Percentiles rank a stretch among this genome's conserved stretches.
Evolutionary conservation across 2,329 filamentous ascomycete genomes (phyloP).

Genomic region (Drechslerella coelobrocha): DNA sequence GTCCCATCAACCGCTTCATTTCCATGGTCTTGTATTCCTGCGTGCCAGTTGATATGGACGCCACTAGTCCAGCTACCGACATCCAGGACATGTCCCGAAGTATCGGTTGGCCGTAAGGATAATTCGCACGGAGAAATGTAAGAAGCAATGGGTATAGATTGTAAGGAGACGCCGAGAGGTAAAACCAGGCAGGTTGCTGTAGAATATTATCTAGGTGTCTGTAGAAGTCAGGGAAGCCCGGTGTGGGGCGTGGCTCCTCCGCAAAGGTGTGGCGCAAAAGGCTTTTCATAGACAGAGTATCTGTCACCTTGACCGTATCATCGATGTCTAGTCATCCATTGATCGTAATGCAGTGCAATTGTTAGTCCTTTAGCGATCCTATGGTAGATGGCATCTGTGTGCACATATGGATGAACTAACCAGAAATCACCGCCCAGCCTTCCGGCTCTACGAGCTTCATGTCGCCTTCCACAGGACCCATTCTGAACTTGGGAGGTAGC

Average conservation of each 20-base stretch:
- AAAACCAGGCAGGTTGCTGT: slow-evolving; percentile 79
- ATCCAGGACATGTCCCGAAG: slow-evolving; percentile 86
- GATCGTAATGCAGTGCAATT: neutral
- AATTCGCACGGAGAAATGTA: slow-evolving; percentile 73
- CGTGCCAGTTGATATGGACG: slow-evolving; percentile 78
- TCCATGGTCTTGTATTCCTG: slow-evolving; percentile 80
- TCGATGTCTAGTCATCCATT: slow-evolving; percentile 77
- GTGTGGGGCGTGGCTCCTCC: slow-evolving; percentile 72
- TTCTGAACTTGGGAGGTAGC: slow-evolving; percentile 19
- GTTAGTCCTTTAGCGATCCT: neutral
- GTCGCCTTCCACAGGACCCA: slow-evolving; percentile 14
- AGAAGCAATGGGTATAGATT: slow-evolving; percentile 89
- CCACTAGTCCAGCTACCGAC: slow-evolving; percentile 79
- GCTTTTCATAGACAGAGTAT: slow-evolving; percentile 78
- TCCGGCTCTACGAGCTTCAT: slow-evolving; percentile 40
- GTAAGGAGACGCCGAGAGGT: slow-evolving; percentile 91
- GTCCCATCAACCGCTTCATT: slow-evolving; percentile 77
- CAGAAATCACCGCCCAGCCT: slow-evolving; percentile 45
- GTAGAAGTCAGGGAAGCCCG: slow-evolving; percentile 87
- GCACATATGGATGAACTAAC: neutral
- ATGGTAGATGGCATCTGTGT: neutral
- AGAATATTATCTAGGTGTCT: slow-evolving; percentile 66
- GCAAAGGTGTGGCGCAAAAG: slow-evolving; percentile 86
- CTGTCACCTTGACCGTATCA: slow-evolving; percentile 91
- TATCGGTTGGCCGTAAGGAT: slow-evolving; percentile 78